These are phyloP conservation scores for Torulaspora gathmanii DNA, from an alignment of 805 yeast species.

Conservation along the genomic window DNA sequence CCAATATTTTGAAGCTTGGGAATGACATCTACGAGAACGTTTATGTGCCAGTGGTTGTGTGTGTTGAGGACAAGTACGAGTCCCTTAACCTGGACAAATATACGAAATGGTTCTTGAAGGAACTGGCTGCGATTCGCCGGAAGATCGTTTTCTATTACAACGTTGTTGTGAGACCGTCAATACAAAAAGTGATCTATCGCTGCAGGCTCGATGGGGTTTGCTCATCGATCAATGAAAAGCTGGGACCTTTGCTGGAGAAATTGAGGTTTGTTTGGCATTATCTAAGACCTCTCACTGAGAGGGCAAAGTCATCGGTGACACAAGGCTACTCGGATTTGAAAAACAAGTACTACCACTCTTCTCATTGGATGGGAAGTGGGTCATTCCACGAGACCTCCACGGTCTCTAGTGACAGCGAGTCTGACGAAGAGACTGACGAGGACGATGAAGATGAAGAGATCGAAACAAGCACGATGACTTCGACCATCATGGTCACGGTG, in stretches of 20 bases:
- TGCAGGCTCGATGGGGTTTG: conserved; percentile 11
- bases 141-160: conserved; percentile 12
- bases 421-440: conserved; percentile 9
- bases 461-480: conserved; percentile 18
- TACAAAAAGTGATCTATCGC: conserved; percentile 3
- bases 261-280: conserved; percentile 13
- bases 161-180: conserved; percentile 12
- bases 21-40: conserved; percentile 6
- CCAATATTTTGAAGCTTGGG: conserved; percentile 10
- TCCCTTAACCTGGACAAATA: conserved; percentile 1
- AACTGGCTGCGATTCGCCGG: conserved; percentile 2
- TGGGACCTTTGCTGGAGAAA: conserved; percentile 16
- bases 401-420: conserved; percentile 4
- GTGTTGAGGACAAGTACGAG: conserved; percentile 2
- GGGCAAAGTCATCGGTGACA: conserved; percentile 6
- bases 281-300: conserved; percentile 10
- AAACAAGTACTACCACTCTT: conserved; percentile 3
- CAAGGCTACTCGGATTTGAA: conserved; percentile 7
- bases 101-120: conserved; percentile 5
- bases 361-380: conserved; percentile 12
- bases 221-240: conserved; percentile 4
- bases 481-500: conserved; percentile 20
- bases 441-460: conserved; percentile 12
- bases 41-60: conserved; percentile 6
- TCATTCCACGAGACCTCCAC: conserved; percentile 1